Conservation (phyloP, 2,329 filamentous ascomycete species). For the Hypoxylon sp. region DNA sequence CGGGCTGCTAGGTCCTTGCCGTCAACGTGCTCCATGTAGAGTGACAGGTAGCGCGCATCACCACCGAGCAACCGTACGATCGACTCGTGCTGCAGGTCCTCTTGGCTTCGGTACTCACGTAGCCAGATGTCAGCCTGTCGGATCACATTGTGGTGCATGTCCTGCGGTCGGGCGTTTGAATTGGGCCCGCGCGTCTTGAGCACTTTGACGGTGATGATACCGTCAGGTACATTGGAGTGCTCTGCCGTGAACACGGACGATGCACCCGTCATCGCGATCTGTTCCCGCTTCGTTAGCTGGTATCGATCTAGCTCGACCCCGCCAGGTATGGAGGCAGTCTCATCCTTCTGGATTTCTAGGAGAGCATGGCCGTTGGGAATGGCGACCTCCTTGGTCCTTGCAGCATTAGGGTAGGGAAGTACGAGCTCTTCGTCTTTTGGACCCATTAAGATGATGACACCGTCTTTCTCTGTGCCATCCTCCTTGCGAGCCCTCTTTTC, state of each 20-base stretch:
- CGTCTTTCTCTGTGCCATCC: conserved; percentile 55
- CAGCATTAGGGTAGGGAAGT: conserved; percentile 65
- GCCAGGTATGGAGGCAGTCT: conserved; percentile 65
- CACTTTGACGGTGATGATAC: conserved; percentile 72
- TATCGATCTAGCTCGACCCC: conserved; percentile 68
- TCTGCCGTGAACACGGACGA: conserved; percentile 70
- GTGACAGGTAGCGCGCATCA: conserved; percentile 70
- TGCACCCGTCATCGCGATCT: conserved; percentile 69
- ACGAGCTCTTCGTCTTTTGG: conserved; percentile 66
- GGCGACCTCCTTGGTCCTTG: conserved; percentile 64
- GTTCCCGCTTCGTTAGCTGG: conserved; percentile 67
- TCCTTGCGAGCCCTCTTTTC: conserved; percentile 61
- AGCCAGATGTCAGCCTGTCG: conserved; percentile 73
- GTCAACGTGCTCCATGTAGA: conserved; percentile 74
- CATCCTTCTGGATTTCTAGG: conserved; percentile 65
- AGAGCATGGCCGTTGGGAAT: conserved; percentile 65
- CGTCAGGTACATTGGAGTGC: conserved; percentile 67
- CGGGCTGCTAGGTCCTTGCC: conserved; percentile 67
- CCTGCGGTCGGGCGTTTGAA: conserved; percentile 61
- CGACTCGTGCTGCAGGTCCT: conserved; percentile 68
- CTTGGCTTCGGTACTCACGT: conserved; percentile 70
- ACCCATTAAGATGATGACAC: conserved; percentile 69
- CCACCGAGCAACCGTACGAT: conserved; percentile 72
- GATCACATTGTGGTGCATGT: conserved; percentile 69
- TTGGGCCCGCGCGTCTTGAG: conserved; percentile 67